A percentile compares a stretch with the other conserved stretches of the same genome.
Conservation (phyloP, 2,329 filamentous ascomycete species). For the Cladophialophora chaetospira region DNA sequence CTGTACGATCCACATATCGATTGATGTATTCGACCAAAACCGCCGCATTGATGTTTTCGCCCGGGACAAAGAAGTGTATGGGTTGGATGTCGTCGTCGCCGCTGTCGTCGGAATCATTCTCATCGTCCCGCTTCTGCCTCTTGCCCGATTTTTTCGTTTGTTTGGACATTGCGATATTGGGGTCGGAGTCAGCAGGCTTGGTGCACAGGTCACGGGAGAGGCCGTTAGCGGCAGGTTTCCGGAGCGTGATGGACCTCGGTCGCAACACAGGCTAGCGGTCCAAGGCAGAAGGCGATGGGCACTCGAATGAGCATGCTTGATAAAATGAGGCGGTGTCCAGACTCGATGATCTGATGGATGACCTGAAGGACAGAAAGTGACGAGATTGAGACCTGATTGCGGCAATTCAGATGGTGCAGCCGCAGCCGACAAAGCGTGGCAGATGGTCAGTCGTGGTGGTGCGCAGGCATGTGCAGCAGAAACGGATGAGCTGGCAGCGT, state of each 20-base stretch:
- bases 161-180: constrained; percentile 18
- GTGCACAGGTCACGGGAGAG: constrained; percentile 15
- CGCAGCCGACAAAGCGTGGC: constrained; percentile 17
- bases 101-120: constrained; percentile 17
- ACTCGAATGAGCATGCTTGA: constrained; percentile 30
- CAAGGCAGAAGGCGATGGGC: constrained; percentile 13
- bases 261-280: constrained; percentile 20
- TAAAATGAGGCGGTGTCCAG: constrained; percentile 20
- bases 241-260: constrained; percentile 21
- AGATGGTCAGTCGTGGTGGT: constrained; percentile 1
- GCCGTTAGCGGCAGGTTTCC: constrained; percentile 19
- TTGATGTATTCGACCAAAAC: constrained; percentile 28
- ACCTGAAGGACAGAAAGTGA: constrained; percentile 10
- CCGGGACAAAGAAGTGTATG: constrained; percentile 30
- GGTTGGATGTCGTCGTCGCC: constrained; percentile 22
- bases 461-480: constrained; percentile 15
- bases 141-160: constrained; percentile 13
- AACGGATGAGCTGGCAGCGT: constrained; percentile 15
- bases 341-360: constrained; percentile 18
- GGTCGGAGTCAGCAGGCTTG: constrained; percentile 6
- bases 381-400: constrained; percentile 14
- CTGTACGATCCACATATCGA: constrained; percentile 27
- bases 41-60: constrained; percentile 25
- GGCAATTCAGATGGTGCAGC: constrained; percentile 16
- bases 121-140: constrained; percentile 22